Base-by-base conservation (phyloP, 495 filamentous ascomycete genomes). In the Daldinia concentrica region DNA sequence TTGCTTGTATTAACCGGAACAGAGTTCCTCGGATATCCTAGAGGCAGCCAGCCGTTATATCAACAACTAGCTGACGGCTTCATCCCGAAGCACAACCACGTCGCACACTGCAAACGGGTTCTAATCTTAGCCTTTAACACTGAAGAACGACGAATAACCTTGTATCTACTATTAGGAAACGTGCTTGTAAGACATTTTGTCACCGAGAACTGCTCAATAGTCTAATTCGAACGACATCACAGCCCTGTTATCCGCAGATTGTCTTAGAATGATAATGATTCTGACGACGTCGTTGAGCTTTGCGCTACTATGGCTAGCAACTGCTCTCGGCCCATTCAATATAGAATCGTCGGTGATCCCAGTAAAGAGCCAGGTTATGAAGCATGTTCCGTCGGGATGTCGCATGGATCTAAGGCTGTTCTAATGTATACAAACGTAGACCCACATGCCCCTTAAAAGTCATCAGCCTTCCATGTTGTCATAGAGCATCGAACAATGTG, bases 351-450 rank as follows among this genome's bases (percentile, higher is more conserved):
- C 48, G n/a, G 27, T 24, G 12, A 19, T 61, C 51, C 29, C 8
- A 36, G 30, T 34, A 62, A 39, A 62, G 30, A n/a, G 14, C n/a
- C 51, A 64, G 39, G 43, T 52, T 19, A 66, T 62, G 39, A 61
- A 67, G 54, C 55, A 34, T 62, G 37, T 60, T 36, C 72, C 67
- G 67, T 65, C 72, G 72, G 72, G 64, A 71, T 58, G 54, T 50
- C 50, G 72, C 72, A 74, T 71, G 37, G 24, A 41, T 61, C 59
- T 57, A 66, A 60, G 39, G 67, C 55, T 34, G 39, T 62, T 58
- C 45, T 26, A 48, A 11, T 52, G 54, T 64, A 67, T 67, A 71
- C 68, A 45, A 55, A 51, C 41, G 30, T 67, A 67, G 67, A 66
- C 43, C 66, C 66, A 62, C 66, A 54, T 22, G 19, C 29, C 26